Evolutionary conservation across 768 basidiomycete species (phyloP).

Genomic region (Hygrophorus russula): DNA sequence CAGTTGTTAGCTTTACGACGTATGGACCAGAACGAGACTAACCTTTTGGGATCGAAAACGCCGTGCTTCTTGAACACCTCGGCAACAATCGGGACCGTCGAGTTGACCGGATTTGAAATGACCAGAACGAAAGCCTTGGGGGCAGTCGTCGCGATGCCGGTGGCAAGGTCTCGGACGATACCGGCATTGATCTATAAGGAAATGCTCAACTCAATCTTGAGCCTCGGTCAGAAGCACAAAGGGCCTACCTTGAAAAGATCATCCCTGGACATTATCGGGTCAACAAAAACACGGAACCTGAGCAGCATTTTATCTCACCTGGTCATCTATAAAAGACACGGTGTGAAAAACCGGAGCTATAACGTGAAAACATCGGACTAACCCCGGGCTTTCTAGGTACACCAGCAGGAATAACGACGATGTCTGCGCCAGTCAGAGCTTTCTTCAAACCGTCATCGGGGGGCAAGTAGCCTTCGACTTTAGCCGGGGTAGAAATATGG

Average conservation of each 20-base stretch:
- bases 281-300: background rate
- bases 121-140: conserved; percentile 93
- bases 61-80: conserved; percentile 92
- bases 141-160: conserved; percentile 68
- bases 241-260: conserved; percentile 82
- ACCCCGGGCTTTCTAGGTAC: conserved; percentile 93
- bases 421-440: conserved; percentile 71
- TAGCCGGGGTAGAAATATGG: conserved; percentile 84
- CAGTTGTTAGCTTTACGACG: background rate
- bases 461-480: conserved; percentile 72
- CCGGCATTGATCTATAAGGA: conserved; percentile 83
- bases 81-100: conserved; percentile 92
- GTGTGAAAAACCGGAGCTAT: background rate
- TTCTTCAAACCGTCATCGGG: conserved; percentile 76
- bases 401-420: conserved; percentile 95
- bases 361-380: conserved; percentile 19
- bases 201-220: conserved; percentile 4
- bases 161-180: conserved; percentile 89
- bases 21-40: conserved; percentile 9
- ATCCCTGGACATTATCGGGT: conserved; percentile 40
- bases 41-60: conserved; percentile 90
- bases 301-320: conserved; percentile 23
- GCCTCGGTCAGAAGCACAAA: background rate
- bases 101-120: conserved; percentile 99
- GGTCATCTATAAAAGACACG: conserved; percentile 33